phyloP scores from a whole-genome alignment of 495 filamentous ascomycete genomes.

The Talaromyces ruber region DNA sequence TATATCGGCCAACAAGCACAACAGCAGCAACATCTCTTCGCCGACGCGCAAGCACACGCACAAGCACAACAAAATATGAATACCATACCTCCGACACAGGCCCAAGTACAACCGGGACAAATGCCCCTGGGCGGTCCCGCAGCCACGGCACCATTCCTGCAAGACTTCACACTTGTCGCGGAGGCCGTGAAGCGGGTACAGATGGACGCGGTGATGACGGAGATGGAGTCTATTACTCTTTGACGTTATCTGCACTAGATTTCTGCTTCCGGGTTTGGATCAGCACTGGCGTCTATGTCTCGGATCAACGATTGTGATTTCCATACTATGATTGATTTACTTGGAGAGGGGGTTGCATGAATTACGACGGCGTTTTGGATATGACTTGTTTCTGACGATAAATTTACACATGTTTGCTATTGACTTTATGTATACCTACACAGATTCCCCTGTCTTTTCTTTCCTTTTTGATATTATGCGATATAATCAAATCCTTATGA shows the following conservation, averaged over 20 bases:
- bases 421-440: not conserved
- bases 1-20: not conserved
- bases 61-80: not conserved
- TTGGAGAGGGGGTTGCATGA: not conserved
- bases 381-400: not conserved
- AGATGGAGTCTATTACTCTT: slow-evolving; percentile 52
- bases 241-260: slow-evolving; percentile 9
- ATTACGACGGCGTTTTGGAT: not conserved
- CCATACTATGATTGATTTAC: not conserved
- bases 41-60: not conserved
- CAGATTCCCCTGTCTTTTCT: too few species aligned
- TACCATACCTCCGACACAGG: not conserved
- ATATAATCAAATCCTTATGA: not conserved
- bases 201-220: slow-evolving; percentile 76
- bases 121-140: slow-evolving; percentile 35
- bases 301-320: not conserved
- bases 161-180: slow-evolving; percentile 80
- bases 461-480: not conserved
- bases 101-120: slow-evolving; percentile 17
- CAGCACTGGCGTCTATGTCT: not conserved
- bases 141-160: slow-evolving; percentile 53
- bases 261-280: not conserved
- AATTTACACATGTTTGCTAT: not conserved
- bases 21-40: not conserved
- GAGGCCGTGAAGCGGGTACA: slow-evolving; percentile 92